A percentile compares a stretch with the other conserved stretches of the same genome.
Conservation (phyloP, 2,329 filamentous ascomycete species). For the Pseudogymnoascus sp. region DNA sequence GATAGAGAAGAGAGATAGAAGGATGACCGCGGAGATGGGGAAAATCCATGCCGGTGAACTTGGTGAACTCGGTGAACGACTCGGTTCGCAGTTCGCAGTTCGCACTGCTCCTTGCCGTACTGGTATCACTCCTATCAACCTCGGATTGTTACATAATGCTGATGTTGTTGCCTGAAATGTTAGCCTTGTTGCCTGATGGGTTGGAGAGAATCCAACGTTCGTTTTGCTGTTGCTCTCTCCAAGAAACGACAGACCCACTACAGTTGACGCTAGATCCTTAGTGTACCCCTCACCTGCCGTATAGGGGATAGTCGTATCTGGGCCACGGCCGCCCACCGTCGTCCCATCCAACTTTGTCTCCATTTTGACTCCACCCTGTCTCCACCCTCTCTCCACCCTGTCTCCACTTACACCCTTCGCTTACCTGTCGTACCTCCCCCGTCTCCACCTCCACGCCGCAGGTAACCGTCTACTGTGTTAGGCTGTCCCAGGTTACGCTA, state of each 20-base stretch:
- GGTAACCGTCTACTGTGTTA: not conserved
- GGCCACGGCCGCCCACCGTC: not conserved
- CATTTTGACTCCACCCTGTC: not conserved
- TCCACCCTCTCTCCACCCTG: not conserved
- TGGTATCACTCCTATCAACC: too few relatives aligned
- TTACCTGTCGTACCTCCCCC: too few relatives aligned
- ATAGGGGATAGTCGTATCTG: not conserved
- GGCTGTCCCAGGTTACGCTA: not conserved
- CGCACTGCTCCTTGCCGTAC: too few relatives aligned
- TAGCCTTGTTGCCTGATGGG: not conserved
- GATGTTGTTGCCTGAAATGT: not conserved
- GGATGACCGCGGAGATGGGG: not conserved
- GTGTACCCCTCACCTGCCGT: conserved; percentile 1
- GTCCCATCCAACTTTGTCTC: not conserved
- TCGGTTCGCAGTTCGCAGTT: too few relatives aligned
- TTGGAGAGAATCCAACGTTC: not conserved
- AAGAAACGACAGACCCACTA: not conserved
- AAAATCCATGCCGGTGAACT: not conserved
- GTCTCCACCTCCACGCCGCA: conserved; percentile 1
- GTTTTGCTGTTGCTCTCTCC: conserved; percentile 4
- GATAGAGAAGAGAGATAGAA: not conserved
- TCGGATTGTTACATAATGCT: not conserved
- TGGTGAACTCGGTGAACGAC: too few relatives aligned
- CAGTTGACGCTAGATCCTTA: not conserved
- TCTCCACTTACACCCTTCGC: not conserved